Conservation (phyloP, 2,329 filamentous ascomycete genomes). For the Calonectria hongkongensis region DNA sequence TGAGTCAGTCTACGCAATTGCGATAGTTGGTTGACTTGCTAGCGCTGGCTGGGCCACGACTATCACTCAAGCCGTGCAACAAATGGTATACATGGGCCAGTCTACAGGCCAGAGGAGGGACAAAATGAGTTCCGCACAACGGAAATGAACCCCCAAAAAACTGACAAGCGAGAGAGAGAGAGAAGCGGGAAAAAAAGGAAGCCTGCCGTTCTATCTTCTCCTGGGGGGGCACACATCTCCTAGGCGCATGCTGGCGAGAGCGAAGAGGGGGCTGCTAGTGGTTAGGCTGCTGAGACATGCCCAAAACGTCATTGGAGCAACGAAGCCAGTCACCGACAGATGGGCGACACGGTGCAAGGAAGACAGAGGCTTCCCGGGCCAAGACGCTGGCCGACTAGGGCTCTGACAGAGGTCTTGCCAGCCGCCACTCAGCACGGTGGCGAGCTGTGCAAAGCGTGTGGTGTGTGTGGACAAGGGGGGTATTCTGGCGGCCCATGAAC, state of each 20-base stretch:
- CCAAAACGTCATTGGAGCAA: background rate
- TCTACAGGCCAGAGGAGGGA: background rate
- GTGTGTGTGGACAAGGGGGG: conserved; percentile 22
- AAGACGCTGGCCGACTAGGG: conserved; percentile 7
- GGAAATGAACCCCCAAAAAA: background rate
- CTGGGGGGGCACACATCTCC: background rate
- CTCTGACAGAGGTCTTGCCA: background rate
- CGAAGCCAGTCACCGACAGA: background rate
- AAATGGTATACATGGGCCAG: background rate
- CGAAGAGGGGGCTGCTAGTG: background rate
- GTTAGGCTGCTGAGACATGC: conserved; percentile 7
- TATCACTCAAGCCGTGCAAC: background rate
- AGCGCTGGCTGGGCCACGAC: background rate
- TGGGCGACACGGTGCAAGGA: conserved; percentile 1
- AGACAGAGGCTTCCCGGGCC: background rate
- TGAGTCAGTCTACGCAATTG: conserved; percentile 3
- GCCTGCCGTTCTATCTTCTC: background rate
- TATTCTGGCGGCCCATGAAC: conserved; percentile 6
- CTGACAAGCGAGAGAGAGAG: no score
- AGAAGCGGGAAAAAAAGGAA: no score
- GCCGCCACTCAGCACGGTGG: conserved; percentile 1
- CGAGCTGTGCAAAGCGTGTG: background rate
- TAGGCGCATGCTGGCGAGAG: background rate
- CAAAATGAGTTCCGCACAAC: background rate
- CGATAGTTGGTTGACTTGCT: background rate